Evolutionary conservation across 192 early-diverging fungal genomes (phyloP), one percentile per base, ranked within the genome.

Genomic region (Endogone sp.): DNA sequence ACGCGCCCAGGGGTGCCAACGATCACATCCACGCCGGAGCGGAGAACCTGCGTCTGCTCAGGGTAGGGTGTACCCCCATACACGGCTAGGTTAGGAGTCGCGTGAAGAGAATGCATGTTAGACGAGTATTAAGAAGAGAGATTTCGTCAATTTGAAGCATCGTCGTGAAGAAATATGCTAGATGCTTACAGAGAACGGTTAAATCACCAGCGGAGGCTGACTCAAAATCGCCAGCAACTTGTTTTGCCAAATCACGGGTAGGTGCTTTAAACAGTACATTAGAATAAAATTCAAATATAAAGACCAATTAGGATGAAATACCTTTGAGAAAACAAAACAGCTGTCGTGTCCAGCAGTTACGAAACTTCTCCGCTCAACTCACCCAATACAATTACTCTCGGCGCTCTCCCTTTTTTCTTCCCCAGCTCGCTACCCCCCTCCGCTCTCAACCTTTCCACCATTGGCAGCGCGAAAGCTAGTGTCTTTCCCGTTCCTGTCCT

Each of bases 51-150:
- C 27, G 91, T 89, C 83, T 99, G 94, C 56, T 91, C 90, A 63
- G 87, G 85, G 75, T 96, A 94, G 26, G 93, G 89, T 2, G 87
- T 86, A 70, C 97, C 97, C 64, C 97, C 97, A 75, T 97, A 97
- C 23, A 96, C 87, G 61, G 90, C 89, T 49, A n/a, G 37, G 37
- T 49, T 6, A 16, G 6, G 37, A 49, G 6, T 49, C 16, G 37
- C 37, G 16, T 11, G 9, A 49, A 11, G 37, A 49, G 37, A 16
- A 49, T 49, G 37, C 16, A 49, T 49, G 6, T 49, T 49, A 16
- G 37, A 49, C 16, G 9, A 49, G 16, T 49, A 16, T 49, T 49
- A n/a, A n/a, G n/a, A n/a, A n/a, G n/a, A n/a, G n/a, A n/a, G n/a
- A n/a, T n/a, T n/a, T n/a, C n/a, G n/a, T n/a, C n/a, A n/a, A n/a